These are phyloP conservation scores for Alloascoidea hylecoeti DNA, from an alignment of 805 yeast genomes.

Conservation along the genomic window DNA sequence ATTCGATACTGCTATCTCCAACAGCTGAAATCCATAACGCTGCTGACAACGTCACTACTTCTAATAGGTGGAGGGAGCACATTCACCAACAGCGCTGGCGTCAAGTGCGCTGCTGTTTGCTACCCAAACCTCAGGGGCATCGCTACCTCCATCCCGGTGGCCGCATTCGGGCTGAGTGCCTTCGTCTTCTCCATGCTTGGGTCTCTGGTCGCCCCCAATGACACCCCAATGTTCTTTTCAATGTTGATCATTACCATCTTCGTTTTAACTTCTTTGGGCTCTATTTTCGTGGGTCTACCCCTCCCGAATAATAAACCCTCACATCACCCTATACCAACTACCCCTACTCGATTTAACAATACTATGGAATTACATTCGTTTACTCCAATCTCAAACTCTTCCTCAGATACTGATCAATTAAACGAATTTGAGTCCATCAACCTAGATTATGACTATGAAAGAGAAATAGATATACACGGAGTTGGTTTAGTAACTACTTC, in stretches of 20 bases:
- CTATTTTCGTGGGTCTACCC: not conserved
- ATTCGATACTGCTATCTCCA: slow-evolving; percentile 30
- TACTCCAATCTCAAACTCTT: not conserved
- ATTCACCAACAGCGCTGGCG: slow-evolving; percentile 43
- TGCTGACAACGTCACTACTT: slow-evolving; percentile 27
- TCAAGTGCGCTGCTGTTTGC: slow-evolving; percentile 60
- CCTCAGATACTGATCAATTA: not conserved
- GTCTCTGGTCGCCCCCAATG: slow-evolving; percentile 36
- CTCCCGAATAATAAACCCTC: not conserved
- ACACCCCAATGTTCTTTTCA: slow-evolving; percentile 34
- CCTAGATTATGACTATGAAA: not conserved
- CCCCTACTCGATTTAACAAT: not conserved
- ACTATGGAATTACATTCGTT: not conserved
- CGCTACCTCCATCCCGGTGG: slow-evolving; percentile 64
- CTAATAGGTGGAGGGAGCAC: slow-evolving; percentile 61
- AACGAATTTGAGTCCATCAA: not conserved
- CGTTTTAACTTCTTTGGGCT: not conserved
- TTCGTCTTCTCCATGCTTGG: slow-evolving; percentile 47
- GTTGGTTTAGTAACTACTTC: not conserved
- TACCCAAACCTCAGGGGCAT: slow-evolving; percentile 58
- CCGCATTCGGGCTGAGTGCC: slow-evolving; percentile 66
- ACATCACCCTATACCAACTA: no score
- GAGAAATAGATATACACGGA: not conserved
- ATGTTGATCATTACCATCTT: not conserved
- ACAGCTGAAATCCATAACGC: not conserved